These are phyloP conservation scores for Boletellus ananas DNA, from an alignment of 768 basidiomycete genomes.

Conservation along the genomic window DNA sequence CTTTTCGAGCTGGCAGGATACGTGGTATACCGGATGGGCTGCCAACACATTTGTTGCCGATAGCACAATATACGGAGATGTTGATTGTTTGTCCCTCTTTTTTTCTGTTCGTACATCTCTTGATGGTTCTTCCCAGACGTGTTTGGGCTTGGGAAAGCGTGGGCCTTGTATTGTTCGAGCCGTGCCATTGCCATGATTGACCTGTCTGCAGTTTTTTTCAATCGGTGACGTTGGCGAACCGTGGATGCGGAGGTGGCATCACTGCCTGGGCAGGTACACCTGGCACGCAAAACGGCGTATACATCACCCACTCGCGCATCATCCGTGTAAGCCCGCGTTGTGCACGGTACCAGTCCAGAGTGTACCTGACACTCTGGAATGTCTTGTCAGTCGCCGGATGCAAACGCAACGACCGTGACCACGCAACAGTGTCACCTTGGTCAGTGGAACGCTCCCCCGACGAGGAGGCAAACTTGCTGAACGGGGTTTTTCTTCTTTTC, in stretches of 20 bases:
- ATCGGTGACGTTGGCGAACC: slow-evolving; percentile 53
- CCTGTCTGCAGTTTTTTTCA: slow-evolving; percentile 50
- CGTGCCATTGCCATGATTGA: not conserved
- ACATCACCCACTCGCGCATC: slow-evolving; percentile 51
- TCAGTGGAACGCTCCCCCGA: slow-evolving; percentile 1
- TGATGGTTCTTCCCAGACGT: slow-evolving; percentile 1
- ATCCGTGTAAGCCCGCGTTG: slow-evolving; percentile 39
- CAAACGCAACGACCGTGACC: slow-evolving; percentile 46
- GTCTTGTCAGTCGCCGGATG: slow-evolving; percentile 50
- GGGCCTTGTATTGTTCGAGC: not conserved
- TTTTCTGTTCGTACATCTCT: not conserved
- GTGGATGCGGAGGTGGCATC: slow-evolving; percentile 63
- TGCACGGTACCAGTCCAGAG: not conserved
- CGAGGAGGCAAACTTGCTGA: no score
- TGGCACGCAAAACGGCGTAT: slow-evolving; percentile 45
- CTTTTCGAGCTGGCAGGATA: slow-evolving; percentile 27
- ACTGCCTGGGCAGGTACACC: slow-evolving; percentile 58
- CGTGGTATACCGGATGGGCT: slow-evolving; percentile 60
- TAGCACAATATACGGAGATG: slow-evolving; percentile 59
- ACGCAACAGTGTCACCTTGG: slow-evolving; percentile 50
- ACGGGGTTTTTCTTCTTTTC: not conserved
- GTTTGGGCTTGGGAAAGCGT: slow-evolving; percentile 13
- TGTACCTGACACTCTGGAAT: not conserved
- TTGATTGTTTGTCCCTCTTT: slow-evolving; percentile 40
- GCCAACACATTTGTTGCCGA: slow-evolving; percentile 58